Evolutionary conservation across 768 basidiomycete genomes (phyloP), one percentile per base, ranked within the genome.

Genomic region (Clitopilus hobsonii): DNA sequence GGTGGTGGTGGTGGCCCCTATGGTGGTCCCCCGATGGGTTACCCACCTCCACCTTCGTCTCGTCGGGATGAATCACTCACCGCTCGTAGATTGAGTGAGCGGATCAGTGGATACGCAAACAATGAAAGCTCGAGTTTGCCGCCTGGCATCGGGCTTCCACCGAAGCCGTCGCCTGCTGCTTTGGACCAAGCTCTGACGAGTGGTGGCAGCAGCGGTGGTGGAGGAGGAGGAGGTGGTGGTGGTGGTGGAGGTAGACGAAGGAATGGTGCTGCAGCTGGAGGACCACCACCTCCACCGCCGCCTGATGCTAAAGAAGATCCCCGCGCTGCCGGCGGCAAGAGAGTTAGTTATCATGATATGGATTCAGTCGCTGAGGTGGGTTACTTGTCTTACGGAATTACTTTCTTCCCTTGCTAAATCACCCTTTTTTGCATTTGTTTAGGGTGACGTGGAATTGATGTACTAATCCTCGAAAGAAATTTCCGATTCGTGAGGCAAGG

Each of bases 301-400:
- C 85, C 90, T 53, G 89, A 94, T 70, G 90, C 86, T 26, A 92
- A 91, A 71, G 91, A 94, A 69, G 95, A 98, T 68, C 95, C 95
- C 38, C 79, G 95, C 36, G 91, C 95, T 25, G 88, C 89, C 27
- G 89, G 86, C 28, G 91, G 91, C 45, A 89, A 86, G 71, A 84
- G 91, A 69, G 85, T 98, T 54, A 94, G 91, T 72, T 98, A 98
- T 66, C 87, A 93, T 67, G 95, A 98, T 71, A 91, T 97, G 86
- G 95, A 98, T 74, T 75, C 89, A 68, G 91, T 93, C 60, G 90
- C 92, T 25, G 90, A 90, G 78, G 85, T 80, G 53, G 41, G 63
- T 45, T 30, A 58, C 57, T 53, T 53, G 48, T 51, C n/a, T 49
- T 55, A 27, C 36, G 20, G 16, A 11, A 24, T 24, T 26, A 38